These are phyloP conservation scores for Gossypium thurberi DNA, from an alignment of 345 rosid genomes.

Conservation along the genomic window DNA sequence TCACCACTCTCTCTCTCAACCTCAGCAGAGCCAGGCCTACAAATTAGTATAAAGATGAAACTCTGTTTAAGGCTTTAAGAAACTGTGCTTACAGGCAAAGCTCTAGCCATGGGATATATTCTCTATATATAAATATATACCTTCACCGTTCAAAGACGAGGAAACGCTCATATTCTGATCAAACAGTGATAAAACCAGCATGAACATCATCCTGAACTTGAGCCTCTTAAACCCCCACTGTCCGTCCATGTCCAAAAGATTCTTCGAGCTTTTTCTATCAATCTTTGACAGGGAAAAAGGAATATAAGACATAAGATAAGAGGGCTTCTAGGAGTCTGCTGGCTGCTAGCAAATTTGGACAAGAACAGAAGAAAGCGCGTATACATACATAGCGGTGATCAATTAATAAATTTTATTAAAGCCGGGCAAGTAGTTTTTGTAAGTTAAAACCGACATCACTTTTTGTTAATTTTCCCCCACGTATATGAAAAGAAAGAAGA, in stretches of 20 bases:
- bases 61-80: neutral
- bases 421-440: neutral
- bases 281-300: neutral
- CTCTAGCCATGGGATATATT: neutral
- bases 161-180: constrained; percentile 23
- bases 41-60: neutral
- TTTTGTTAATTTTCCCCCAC: no score
- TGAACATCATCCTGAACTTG: constrained; percentile 18
- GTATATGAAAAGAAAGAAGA: neutral
- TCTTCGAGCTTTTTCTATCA: neutral
- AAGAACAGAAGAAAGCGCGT: constrained; percentile 31
- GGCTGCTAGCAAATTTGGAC: constrained; percentile 19
- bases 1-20: constrained; percentile 50
- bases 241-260: constrained; percentile 14
- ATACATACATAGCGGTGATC: neutral
- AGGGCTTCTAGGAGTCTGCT: neutral
- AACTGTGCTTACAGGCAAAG: neutral
- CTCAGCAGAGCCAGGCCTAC: constrained; percentile 58
- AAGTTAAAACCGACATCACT: neutral
- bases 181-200: constrained; percentile 20
- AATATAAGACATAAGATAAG: neutral
- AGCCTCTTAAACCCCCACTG: constrained; percentile 17
- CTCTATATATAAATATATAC: constrained; percentile 13
- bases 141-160: constrained; percentile 37
- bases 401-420: neutral